A percentile compares a stretch with the other conserved stretches of the same genome.
These are phyloP conservation scores for Mycena leptocephala DNA, from an alignment of 768 basidiomycete genomes.

Conservation along the genomic window DNA sequence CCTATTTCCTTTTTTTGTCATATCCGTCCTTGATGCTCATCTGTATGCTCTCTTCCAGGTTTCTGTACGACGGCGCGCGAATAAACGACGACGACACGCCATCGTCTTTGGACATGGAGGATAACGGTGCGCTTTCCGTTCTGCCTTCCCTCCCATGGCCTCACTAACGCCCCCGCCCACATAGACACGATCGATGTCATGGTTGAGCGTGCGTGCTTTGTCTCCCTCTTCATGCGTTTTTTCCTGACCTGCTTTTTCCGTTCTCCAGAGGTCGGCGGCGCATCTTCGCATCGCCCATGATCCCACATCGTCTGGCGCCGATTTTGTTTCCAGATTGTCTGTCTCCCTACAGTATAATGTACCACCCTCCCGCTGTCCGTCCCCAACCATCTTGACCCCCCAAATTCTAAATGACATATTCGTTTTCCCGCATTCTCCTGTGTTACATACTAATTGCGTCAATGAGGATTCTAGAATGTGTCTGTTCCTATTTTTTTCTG, in stretches of 20 bases:
- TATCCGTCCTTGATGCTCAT: slow-evolving; percentile 4
- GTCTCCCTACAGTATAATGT: slow-evolving; percentile 25
- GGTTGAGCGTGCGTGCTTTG: slow-evolving; percentile 88
- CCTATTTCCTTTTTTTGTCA: slow-evolving; percentile 3
- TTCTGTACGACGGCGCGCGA: slow-evolving; percentile 91
- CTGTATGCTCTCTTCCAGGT: slow-evolving; percentile 63
- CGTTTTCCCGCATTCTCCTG: background rate
- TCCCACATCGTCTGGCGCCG: slow-evolving; percentile 8
- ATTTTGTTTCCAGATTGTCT: background rate
- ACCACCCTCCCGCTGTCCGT: background rate
- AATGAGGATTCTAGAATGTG: slow-evolving; percentile 6
- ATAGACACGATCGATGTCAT: slow-evolving; percentile 96
- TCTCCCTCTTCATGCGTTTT: slow-evolving; percentile 17
- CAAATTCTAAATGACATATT: slow-evolving; percentile 17
- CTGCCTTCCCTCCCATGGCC: slow-evolving; percentile 6
- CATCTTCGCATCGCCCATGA: slow-evolving; percentile 34
- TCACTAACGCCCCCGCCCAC: slow-evolving; percentile 29
- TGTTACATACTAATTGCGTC: slow-evolving; percentile 29
- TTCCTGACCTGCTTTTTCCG: slow-evolving; percentile 22
- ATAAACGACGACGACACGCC: slow-evolving; percentile 95
- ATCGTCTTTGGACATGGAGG: slow-evolving; percentile 88
- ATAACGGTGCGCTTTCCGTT: slow-evolving; percentile 72
- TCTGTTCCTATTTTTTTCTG: background rate
- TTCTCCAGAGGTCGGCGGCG: slow-evolving; percentile 63
- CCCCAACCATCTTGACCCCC: background rate